Evolutionary conservation across 805 yeast genomes (phyloP).

Genomic region (Ogataea sp.): DNA sequence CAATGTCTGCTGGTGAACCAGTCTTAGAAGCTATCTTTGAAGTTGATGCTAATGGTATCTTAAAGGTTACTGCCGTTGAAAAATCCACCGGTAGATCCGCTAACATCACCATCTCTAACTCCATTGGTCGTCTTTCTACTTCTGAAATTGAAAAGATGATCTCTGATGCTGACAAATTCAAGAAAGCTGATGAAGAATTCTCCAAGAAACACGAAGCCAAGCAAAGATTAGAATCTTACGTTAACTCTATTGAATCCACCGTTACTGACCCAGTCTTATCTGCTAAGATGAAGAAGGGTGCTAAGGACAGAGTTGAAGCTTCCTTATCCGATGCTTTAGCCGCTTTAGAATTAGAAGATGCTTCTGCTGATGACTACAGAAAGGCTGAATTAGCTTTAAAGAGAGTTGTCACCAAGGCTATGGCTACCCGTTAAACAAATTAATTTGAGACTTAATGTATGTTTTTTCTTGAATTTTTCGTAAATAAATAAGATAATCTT

Average conservation of each 20-base stretch:
- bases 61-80: conserved; percentile 98
- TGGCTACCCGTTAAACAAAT: conserved; percentile 69
- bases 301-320: conserved; percentile 95
- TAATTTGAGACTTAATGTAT: conserved; percentile 14
- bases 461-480: not conserved
- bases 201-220: conserved; percentile 99
- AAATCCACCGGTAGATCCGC: conserved; percentile 98
- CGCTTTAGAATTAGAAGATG: conserved; percentile 94
- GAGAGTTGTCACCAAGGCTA: conserved; percentile 99
- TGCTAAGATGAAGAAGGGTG: conserved; percentile 94
- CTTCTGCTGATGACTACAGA: conserved; percentile 95
- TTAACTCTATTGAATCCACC: conserved; percentile 89
- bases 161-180: conserved; percentile 97
- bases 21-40: conserved; percentile 98
- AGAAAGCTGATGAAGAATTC: conserved; percentile 97
- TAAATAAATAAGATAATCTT: not conserved
- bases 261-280: conserved; percentile 98
- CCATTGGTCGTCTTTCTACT: conserved; percentile 95
- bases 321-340: conserved; percentile 98
- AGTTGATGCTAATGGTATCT: conserved; percentile 99
- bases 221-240: conserved; percentile 98
- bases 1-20: conserved; percentile 98
- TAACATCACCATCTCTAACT: conserved; percentile 97
- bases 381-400: conserved; percentile 98
- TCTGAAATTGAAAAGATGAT: conserved; percentile 98